Base-by-base conservation (phyloP, 139 green algal genomes). In the Chlamydomonas urium region DNA sequence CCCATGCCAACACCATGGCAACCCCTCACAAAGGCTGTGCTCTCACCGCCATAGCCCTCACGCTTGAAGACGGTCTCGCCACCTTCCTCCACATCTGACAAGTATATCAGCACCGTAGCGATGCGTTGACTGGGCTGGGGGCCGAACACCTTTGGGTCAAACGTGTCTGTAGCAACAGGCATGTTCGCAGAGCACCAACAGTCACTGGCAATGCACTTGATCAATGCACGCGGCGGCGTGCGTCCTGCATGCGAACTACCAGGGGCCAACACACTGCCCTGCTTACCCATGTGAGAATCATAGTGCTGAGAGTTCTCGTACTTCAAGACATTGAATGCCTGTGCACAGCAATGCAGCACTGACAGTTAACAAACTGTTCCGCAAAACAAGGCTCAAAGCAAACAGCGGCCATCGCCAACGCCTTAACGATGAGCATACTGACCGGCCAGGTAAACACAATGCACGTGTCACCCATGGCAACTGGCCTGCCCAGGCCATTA, bases 51-150 rank as follows among this genome's bases (percentile, higher is more conserved):
- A 10, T 75, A 38, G 1, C 90, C 90, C 73, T 96, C 88, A 62
- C 86, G 66, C 47, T 83, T 85, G 53, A 90, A 87, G 28, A 90
- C 75, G 10, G 86, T 91, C 75, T 93, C 88, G 0, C 91, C 91
- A 0, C 90, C 91, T 50, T 95, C 91, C 75, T 92, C 87, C 24
- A 91, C 83, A 38, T 92, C 86, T 26, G 75, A 76, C 23, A 93
- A 74, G 81, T 93, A 94, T 24, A 94, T 36, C 47, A 96, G 84
- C 26, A 93, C 70, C 0, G 91, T 95, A 14, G 86, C 85, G 17
- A 94, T 88, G 66, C 90, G 77, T 74, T 92, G 87, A 29, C 73
- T 90, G 28, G 60, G 45, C 78, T 94, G 88, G 2, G 87, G 86
- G 0, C 88, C 90, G 75, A 92, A 94, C 21, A 36, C 23, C 36